Base-by-base conservation (phyloP, 2,329 filamentous ascomycete genomes). In the Lachnellula occidentalis region DNA sequence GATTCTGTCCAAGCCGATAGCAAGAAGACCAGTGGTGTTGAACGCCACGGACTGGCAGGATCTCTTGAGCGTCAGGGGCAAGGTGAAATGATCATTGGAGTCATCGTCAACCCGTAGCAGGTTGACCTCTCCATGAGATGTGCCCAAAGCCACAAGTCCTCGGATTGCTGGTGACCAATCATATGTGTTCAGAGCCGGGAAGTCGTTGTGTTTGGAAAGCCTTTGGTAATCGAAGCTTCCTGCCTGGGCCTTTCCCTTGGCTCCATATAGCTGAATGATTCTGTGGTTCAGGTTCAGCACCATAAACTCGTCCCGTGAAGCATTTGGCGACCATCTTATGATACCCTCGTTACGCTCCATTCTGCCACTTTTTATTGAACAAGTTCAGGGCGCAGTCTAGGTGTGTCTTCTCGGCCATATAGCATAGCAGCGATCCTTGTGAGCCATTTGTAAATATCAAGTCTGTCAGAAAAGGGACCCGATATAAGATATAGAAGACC, bases 1-100 rank as follows among this genome's bases (percentile, higher is more conserved):
- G 22, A 92, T 88, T 62, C 88, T 80, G 64, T 94, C 90, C 50
- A 94, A 75, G 1, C 88, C 90, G 27, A 91, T 88, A 9, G 89
- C 90, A 50, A 95, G 74, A 53, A 88, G 76, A 17, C 87, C 86
- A 5, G 76, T 78, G 3, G 81, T 83, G 66, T 85, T 92, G 72
- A 94, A 91, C 3, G 88, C 85, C 41, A 94, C 87, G 0, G 88
- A 87, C 64, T 92, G 90, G 64, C 88, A 92, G 43, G 86, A 86
- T 45, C 90, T 81, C 51, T 87, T 82, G 68, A 90, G 83, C 68
- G 88, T 90, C 46, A 91, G 79, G 19, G 82, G 81, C 57, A 91
- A 82, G 48, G 87, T 82, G 48, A 82, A 67, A 60, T 81, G 81
- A 34, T 78, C 80, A 64, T 81, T 90, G 50, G 78, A 85, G 60